Evolutionary conservation across 2,329 filamentous ascomycete species (phyloP).

Genomic region (Penicillium oxalicum): DNA sequence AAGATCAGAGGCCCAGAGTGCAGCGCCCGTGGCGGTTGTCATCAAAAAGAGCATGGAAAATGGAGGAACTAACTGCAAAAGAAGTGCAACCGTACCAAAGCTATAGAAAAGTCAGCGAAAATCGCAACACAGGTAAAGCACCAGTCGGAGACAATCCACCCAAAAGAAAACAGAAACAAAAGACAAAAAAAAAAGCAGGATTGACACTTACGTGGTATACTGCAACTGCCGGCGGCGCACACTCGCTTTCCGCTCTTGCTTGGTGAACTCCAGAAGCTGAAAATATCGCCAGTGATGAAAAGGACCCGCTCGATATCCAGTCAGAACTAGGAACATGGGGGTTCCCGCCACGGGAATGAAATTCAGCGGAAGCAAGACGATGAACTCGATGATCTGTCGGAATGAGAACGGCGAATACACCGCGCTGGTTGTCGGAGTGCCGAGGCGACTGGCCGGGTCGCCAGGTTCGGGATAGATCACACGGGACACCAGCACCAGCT

Average conservation of each 20-base stretch:
- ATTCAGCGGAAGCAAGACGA: constrained; percentile 74
- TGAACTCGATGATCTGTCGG: constrained; percentile 81
- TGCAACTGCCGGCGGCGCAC: constrained; percentile 65
- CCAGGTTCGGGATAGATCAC: constrained; percentile 62
- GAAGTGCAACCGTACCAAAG: constrained; percentile 78
- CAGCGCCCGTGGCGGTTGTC: constrained; percentile 77
- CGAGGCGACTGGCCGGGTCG: constrained; percentile 71
- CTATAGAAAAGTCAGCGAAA: constrained; percentile 25
- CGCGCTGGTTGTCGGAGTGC: constrained; percentile 69
- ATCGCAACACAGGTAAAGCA: too few species aligned
- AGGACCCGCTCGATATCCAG: constrained; percentile 79
- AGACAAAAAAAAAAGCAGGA: neutral
- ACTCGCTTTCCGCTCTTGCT: constrained; percentile 66
- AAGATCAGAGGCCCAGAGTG: constrained; percentile 75
- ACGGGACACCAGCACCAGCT: constrained; percentile 62
- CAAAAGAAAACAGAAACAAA: neutral
- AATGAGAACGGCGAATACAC: constrained; percentile 85
- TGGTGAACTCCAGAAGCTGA: constrained; percentile 67
- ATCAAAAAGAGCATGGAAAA: constrained; percentile 92
- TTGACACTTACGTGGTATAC: constrained; percentile 66
- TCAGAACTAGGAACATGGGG: constrained; percentile 79
- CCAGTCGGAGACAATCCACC: neutral
- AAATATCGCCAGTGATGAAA: constrained; percentile 90
- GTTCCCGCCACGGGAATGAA: constrained; percentile 78
- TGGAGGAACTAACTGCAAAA: constrained; percentile 80